Conservation (phyloP, 495 filamentous ascomycete genomes). For the Podospora pseudopauciseta region DNA sequence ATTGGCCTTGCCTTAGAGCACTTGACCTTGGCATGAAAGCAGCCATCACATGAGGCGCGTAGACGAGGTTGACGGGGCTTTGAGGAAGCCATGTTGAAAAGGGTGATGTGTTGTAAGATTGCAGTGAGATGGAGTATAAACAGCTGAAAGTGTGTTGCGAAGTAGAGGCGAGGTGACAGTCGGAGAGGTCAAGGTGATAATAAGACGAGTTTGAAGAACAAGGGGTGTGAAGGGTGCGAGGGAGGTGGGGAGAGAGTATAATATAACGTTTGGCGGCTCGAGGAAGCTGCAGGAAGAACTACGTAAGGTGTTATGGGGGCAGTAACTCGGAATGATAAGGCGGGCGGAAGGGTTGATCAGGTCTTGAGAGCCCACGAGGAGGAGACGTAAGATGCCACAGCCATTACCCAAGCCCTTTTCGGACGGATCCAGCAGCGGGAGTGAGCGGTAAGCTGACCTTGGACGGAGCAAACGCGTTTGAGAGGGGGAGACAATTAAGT, state of each 20-base stretch:
- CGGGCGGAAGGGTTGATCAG: conserved; percentile 15
- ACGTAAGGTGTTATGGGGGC: conserved; percentile 19
- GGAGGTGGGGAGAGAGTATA: conserved; percentile 22
- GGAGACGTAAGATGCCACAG: conserved; percentile 21
- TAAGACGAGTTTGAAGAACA: conserved; percentile 4
- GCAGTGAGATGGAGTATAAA: neutral
- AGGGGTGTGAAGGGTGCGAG: conserved; percentile 17
- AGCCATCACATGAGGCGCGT: conserved; percentile 53
- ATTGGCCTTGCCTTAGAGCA: conserved; percentile 50
- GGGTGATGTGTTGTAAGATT: conserved; percentile 1
- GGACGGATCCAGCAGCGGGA: conserved; percentile 13
- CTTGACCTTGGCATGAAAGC: conserved; percentile 54
- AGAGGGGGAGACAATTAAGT: conserved; percentile 15
- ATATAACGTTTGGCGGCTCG: conserved; percentile 27
- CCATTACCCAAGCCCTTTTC: conserved; percentile 23
- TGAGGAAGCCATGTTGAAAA: conserved; percentile 30
- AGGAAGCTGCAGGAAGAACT: conserved; percentile 21
- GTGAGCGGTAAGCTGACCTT: conserved; percentile 25
- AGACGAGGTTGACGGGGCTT: conserved; percentile 43
- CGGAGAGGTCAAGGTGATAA: conserved; percentile 11
- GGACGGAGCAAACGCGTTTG: conserved; percentile 9
- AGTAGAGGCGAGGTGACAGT: neutral
- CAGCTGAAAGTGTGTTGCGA: neutral
- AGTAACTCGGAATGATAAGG: conserved; percentile 17
- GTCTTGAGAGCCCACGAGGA: conserved; percentile 11